Evolutionary conservation across 1,139 yeast species (phyloP), one percentile per base, ranked within the genome.

Genomic region (Hyphopichia buzzinii): DNA sequence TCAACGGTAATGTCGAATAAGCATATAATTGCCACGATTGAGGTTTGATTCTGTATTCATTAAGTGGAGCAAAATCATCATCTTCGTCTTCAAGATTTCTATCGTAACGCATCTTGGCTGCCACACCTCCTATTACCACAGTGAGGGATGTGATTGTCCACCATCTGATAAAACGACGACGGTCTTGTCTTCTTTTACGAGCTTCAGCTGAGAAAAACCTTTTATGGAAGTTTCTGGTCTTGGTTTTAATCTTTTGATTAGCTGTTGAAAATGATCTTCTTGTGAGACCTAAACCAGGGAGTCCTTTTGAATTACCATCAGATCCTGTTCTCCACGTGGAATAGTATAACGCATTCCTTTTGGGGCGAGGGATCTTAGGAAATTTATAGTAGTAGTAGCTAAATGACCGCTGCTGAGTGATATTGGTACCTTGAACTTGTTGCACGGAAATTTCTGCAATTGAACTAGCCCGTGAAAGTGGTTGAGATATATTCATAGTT

Each of bases 21-120:
- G 94, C 85, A 52, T 87, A 89, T 40, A 90, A 78, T 31, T 84
- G 81, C 96, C 96, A 88, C 17, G 94, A 84, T 48, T 84, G 80
- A 30, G 68, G 90, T 67, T 61, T 79, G 63, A 66, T 73, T 51
- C 57, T 72, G 64, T 67, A 64, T 33, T 65, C 68, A 43, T 70
- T 66, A 38, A 48, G 52, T 8, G 55, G 53, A 10, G 54, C 55
- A 13, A 58, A 62, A 8, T 63, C 67, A 12, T 57, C 64, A 25
- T 54, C 65, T 8, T 57, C 61, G 8, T 52, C 54, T 16, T 29
- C 31, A 11, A 10, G 16, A n/a, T 7, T n/a, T 7, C 27, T 11
- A 38, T 69, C 78, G 43, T 67, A 66, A 39, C 61, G 66, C 38
- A 74, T 65, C 46, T 75, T 76, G 13, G 81, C 73, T 3, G 81